Evolutionary conservation across 1,139 yeast species (phyloP).

Genomic region (Yamadazyma atmosphaerica): DNA sequence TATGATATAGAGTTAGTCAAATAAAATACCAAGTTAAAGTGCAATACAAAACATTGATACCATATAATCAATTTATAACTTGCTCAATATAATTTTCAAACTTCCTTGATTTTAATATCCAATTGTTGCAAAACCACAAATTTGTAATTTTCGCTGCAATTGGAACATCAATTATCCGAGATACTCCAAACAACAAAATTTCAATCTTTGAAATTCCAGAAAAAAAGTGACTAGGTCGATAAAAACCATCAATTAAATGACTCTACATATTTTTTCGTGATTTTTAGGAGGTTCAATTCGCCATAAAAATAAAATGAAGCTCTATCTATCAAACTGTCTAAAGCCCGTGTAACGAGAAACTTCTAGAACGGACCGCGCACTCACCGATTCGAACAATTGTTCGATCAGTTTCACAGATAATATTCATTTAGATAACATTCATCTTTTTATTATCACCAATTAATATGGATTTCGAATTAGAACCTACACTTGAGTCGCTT

Average conservation of each 20-base stretch:
- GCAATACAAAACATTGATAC: no score
- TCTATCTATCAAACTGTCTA: background rate
- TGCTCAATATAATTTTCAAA: no score
- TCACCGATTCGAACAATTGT: background rate
- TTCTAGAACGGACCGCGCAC: background rate
- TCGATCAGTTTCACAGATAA: background rate
- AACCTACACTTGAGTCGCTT: conserved; percentile 68
- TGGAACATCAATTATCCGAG: no score
- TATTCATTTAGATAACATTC: no score
- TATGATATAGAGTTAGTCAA: no score
- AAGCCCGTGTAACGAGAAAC: background rate
- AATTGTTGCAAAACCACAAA: no score
- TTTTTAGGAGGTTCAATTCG: background rate
- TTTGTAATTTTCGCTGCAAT: background rate
- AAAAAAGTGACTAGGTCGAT: no score
- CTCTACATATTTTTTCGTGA: background rate
- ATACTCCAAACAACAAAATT: background rate
- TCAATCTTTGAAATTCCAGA: background rate
- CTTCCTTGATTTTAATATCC: no score
- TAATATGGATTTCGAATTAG: conserved; percentile 55
- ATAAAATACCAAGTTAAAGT: no score
- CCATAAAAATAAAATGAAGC: background rate
- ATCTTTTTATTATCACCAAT: no score
- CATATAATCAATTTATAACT: no score
- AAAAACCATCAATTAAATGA: background rate